These are phyloP conservation scores for Urtica urens DNA, from an alignment of 306 rosid genomes.

Conservation along the genomic window DNA sequence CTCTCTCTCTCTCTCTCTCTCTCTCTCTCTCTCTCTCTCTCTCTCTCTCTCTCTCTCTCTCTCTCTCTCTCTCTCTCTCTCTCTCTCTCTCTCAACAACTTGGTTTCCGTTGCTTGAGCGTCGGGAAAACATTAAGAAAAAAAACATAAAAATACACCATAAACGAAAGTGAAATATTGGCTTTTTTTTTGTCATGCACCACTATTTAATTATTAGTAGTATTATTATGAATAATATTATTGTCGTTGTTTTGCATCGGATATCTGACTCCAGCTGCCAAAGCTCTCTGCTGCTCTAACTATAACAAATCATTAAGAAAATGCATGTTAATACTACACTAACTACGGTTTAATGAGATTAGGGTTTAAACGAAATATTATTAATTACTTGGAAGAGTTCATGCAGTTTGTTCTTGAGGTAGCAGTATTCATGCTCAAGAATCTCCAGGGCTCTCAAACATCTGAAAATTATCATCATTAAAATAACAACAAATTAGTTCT, in stretches of 20 bases:
- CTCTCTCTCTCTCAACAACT: background rate
- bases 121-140: background rate
- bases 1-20: no score
- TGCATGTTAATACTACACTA: background rate
- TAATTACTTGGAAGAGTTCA: conserved; percentile 70
- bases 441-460: conserved; percentile 78
- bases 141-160: background rate
- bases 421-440: conserved; percentile 85
- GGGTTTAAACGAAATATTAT: background rate
- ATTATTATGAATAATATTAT: no score
- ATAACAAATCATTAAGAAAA: conserved; percentile 1
- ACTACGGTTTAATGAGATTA: background rate
- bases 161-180: background rate
- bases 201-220: background rate
- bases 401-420: conserved; percentile 88
- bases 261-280: conserved; percentile 80
- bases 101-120: background rate
- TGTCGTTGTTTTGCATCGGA: conserved; percentile 45
- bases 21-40: no score
- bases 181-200: background rate
- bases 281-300: conserved; percentile 79
- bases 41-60: no score
- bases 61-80: background rate
- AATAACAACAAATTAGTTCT: no score
- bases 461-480: conserved; percentile 15